Base-by-base conservation (phyloP, 192 early-diverging fungal genomes). In the Rhizophagus clarus region DNA sequence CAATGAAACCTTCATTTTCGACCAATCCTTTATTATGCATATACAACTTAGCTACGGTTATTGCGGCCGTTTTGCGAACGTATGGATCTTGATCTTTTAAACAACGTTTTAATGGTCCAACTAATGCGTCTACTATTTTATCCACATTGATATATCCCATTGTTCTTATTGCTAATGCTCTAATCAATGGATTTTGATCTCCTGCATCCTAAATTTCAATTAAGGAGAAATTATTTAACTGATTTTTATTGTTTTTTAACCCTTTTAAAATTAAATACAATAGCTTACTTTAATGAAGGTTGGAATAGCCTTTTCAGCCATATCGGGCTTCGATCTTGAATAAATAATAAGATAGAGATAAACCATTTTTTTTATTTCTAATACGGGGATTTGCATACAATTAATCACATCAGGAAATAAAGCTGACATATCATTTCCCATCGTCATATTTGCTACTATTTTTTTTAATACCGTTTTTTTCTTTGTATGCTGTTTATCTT, bases 401-500 rank as follows among this genome's bases (percentile, higher is more conserved):
- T 89, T 92, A 20, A 99, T 88, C 32, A 99, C 95, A 84, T 99
- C 97, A 28, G 92, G 89, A 83, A 93, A 97, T 45, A 99, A 90
- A 11, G 94, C 87, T 31, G 95, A 95, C 95, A 99, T 98, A 88
- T 99, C 98, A 87, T 97, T 99, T 31, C 98, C 98, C 96, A 99
- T 98, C 22, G 98, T 98, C 97, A 99, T 99, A 83, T 99, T 99
- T 45, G 98, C 98, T 28, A 99, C 96, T 79, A 99, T 94, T 88
- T 98, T 95, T 84, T 95, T 97, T 85, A 94, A 90, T 66, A 94
- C 93, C 26, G 91, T 90, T 86, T 94, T 94, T 80, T 96, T 96
- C 75, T 92, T 93, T 40, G 89, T 89, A 79, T 93, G 86, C 82
- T 95, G 94, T 73, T 87, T 87, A 76, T 96, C 96, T 82, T 91